Conservation (phyloP, 202 grass and related monocot genomes). For the Schoenoplectus triqueter region DNA sequence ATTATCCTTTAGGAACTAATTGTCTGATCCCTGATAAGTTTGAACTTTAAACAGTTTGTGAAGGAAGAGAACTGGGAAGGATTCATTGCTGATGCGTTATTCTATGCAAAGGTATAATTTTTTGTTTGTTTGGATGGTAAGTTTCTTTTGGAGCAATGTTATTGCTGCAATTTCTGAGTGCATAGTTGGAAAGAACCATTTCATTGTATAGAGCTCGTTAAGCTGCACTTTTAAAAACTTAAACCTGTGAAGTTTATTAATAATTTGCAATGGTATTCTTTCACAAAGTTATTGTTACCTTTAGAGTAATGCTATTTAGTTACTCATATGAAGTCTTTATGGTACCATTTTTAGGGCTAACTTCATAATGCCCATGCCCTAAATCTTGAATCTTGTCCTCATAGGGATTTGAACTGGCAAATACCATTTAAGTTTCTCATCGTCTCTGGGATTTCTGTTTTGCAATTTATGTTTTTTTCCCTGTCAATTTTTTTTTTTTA, state of each 20-base stretch:
- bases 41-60: conserved; percentile 59
- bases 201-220: conserved; percentile 7
- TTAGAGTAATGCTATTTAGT: not conserved
- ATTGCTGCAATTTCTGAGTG: not conserved
- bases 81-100: conserved; percentile 63
- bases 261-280: not conserved
- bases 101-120: conserved; percentile 75
- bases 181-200: conserved; percentile 17
- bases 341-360: not conserved
- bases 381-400: not conserved
- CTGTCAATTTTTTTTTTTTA: conserved; percentile 1
- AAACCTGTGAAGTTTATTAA: not conserved
- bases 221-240: not conserved
- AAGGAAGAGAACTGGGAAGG: conserved; percentile 91
- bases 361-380: conserved; percentile 2
- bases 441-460: not conserved
- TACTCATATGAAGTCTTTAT: not conserved
- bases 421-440: conserved; percentile 14
- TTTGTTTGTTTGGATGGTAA: not conserved
- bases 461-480: not conserved
- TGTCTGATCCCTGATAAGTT: conserved; percentile 23
- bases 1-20: not conserved
- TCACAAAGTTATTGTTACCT: not conserved
- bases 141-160: conserved; percentile 16
- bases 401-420: not conserved